These are phyloP conservation scores for Hordeum pubiflorum DNA, from an alignment of 202 grass and related monocot genomes.

Conservation along the genomic window DNA sequence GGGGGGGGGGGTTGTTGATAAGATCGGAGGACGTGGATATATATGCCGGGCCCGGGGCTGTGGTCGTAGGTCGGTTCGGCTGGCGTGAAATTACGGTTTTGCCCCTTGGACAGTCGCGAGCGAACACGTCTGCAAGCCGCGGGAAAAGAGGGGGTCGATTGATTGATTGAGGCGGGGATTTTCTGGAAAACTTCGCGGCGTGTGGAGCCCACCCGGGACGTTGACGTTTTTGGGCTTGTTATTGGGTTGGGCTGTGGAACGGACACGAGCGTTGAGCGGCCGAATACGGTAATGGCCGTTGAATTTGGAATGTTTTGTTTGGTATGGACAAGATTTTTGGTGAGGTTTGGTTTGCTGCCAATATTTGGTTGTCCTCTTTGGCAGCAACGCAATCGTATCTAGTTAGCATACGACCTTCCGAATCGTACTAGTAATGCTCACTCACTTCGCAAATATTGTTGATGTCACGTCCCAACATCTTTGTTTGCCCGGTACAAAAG, in stretches of 20 bases:
- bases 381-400: no score
- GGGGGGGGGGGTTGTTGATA: background rate
- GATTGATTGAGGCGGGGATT: background rate
- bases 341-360: background rate
- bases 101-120: background rate
- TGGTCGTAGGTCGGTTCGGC: slow-evolving; percentile 1
- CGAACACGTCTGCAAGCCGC: slow-evolving; percentile 8
- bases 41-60: background rate
- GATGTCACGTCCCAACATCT: no score
- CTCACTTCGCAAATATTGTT: no score
- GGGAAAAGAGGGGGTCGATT: background rate
- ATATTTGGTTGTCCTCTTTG: background rate
- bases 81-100: background rate
- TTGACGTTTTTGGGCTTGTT: background rate
- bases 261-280: no score
- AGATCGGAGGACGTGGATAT: background rate
- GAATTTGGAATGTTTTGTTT: background rate
- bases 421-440: no score
- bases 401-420: no score
- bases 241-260: background rate
- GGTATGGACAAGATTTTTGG: background rate
- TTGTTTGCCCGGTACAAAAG: no score
- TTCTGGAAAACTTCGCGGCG: background rate
- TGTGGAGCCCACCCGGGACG: background rate
- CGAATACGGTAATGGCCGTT: background rate